Conservation (phyloP, 345 rosid genomes). For the Gossypium herbaceum region DNA sequence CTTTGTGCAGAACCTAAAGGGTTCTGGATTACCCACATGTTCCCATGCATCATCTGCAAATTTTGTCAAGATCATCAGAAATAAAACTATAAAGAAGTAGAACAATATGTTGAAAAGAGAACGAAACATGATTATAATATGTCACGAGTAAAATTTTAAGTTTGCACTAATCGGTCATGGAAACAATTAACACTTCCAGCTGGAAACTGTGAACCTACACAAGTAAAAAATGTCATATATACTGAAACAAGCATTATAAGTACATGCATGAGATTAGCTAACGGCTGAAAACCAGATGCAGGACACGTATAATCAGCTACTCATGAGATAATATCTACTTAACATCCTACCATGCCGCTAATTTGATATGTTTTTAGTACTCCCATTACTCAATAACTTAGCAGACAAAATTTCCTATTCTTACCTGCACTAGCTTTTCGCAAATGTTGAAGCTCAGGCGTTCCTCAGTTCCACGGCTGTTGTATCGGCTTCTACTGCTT, state of each 20-base stretch:
- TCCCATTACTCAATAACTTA: not conserved
- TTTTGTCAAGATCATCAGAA: not conserved
- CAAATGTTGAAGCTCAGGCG: conserved; percentile 83
- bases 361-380: not conserved
- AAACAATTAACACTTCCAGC: not conserved
- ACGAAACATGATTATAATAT: not conserved
- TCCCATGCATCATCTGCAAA: conserved; percentile 83
- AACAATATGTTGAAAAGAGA: not conserved
- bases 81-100: not conserved
- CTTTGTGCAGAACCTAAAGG: conserved; percentile 55
- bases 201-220: not conserved
- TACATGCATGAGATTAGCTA: not conserved
- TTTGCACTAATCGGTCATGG: not conserved
- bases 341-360: not conserved
- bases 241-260: not conserved
- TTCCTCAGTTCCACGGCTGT: conserved; percentile 54
- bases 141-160: not conserved
- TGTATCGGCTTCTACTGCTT: conserved; percentile 40
- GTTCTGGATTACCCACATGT: conserved; percentile 62
- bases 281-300: not conserved
- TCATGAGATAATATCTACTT: not conserved
- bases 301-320: not conserved
- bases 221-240: not conserved
- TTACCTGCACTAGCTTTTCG: conserved; percentile 85
- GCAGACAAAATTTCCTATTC: conserved; percentile 9